Evolutionary conservation across 2,329 filamentous ascomycete genomes (phyloP), one percentile per base, ranked within the genome.

Genomic region (Colletotrichum endophyticum): DNA sequence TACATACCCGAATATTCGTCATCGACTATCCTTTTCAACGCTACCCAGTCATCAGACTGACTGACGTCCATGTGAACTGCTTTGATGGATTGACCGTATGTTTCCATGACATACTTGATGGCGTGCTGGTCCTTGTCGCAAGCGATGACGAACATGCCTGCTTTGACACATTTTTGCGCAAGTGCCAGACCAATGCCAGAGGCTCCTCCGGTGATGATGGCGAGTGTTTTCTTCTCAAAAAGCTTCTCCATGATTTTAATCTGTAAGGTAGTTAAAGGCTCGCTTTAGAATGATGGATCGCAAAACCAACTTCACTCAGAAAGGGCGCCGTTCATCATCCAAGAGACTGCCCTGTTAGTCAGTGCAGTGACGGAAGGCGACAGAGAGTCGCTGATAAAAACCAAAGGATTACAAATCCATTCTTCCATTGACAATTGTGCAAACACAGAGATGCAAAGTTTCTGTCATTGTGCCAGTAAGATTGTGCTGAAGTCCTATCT

Each of bases 121-220:
- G 16, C 36, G 7, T 16, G n/a, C 19, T 49, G 36, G 19, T 53
- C 25, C 19, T 53, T 66, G 39, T 66, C 64, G 19, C 34, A 25
- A 19, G 30, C 36, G 19, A 66, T 4, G 8, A 96, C 89, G 72
- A 91, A 91, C 94, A 97, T 96, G 61, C 91, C 92, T 78, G 92
- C 87, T 22, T 87, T 86, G 3, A 90, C 87, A 80, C 94, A 96
- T 78, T 93, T 89, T 80, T 91, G 91, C 2, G 95, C 93, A 9
- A 96, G 90, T 0, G 95, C 94, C 49, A 95, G 91, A 7, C 95
- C 95, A 73, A 97, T 93, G 28, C 95, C 95, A 6, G 92, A 94
- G 3, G 94, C 94, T 25, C 92, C 95, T 77, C 95, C 95, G 0
- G 94, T 96, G 83, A 98, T 96, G 64, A 98, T 88, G 68, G 95